Percentiles rank a stretch among this genome's conserved stretches.
Evolutionary conservation across 805 yeast genomes (phyloP).

Genomic region (Teunomyces stri): DNA sequence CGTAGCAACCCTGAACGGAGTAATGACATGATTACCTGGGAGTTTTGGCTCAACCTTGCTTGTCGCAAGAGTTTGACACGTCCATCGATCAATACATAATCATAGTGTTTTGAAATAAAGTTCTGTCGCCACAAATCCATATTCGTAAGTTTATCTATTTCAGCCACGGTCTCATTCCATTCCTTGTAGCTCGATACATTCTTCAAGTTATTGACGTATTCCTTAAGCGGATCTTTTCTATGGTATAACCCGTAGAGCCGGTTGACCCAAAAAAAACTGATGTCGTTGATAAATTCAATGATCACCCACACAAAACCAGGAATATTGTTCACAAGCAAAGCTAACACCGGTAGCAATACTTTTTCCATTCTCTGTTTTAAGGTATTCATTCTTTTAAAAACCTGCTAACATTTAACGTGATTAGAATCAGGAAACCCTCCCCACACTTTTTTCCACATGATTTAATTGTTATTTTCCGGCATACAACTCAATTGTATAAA

Average conservation of each 20-base stretch:
- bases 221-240: constrained; percentile 44
- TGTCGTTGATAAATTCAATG: constrained; percentile 43
- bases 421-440: background rate
- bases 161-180: constrained; percentile 58
- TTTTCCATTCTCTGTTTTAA: background rate
- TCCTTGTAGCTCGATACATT: constrained; percentile 60
- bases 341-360: constrained; percentile 20
- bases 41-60: constrained; percentile 61
- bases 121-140: constrained; percentile 71
- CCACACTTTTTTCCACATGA: constrained; percentile 1
- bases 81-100: constrained; percentile 76
- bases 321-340: constrained; percentile 32
- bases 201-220: constrained; percentile 48
- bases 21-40: constrained; percentile 56
- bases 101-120: constrained; percentile 77
- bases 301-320: constrained; percentile 42
- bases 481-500: background rate
- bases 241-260: constrained; percentile 33
- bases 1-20: constrained; percentile 81
- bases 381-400: background rate
- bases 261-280: constrained; percentile 47
- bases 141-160: constrained; percentile 48
- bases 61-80: constrained; percentile 59
- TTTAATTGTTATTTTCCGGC: background rate
- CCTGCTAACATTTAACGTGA: background rate